These are phyloP conservation scores for Colletotrichum salicis DNA, from an alignment of 2,329 filamentous ascomycete genomes.

Conservation along the genomic window DNA sequence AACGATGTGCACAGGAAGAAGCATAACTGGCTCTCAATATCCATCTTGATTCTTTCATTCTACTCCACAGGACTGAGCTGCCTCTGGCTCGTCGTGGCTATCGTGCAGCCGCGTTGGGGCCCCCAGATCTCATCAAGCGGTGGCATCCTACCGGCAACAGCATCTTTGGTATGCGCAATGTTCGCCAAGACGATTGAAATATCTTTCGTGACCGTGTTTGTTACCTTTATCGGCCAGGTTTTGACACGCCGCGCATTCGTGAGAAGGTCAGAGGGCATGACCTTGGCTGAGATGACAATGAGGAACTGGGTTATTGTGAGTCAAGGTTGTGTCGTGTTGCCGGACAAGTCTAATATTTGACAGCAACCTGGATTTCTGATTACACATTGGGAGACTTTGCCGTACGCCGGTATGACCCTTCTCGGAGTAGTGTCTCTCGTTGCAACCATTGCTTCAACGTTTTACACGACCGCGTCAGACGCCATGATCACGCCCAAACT, in stretches of 20 bases:
- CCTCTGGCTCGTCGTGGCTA: constrained; percentile 72
- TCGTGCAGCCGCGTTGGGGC: constrained; percentile 72
- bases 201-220: constrained; percentile 81
- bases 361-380: constrained; percentile 76
- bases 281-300: constrained; percentile 82
- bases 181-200: constrained; percentile 82
- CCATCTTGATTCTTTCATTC: constrained; percentile 60
- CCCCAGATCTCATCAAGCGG: constrained; percentile 63
- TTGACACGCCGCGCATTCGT: constrained; percentile 76
- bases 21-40: constrained; percentile 61
- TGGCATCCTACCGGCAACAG: constrained; percentile 69
- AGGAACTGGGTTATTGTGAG: constrained; percentile 73
- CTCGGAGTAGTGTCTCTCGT: constrained; percentile 73
- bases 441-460: constrained; percentile 72
- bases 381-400: constrained; percentile 73
- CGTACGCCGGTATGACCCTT: constrained; percentile 70
- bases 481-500: constrained; percentile 80
- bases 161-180: constrained; percentile 74
- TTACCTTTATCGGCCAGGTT: constrained; percentile 79
- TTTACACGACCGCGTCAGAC: constrained; percentile 82
- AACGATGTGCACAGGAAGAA: constrained; percentile 45
- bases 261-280: constrained; percentile 71
- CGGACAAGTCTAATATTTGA: background rate
- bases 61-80: constrained; percentile 74
- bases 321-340: background rate